Evolutionary conservation across 176 grass and related monocot species (phyloP).

Genomic region (Ensete ventricosum): DNA sequence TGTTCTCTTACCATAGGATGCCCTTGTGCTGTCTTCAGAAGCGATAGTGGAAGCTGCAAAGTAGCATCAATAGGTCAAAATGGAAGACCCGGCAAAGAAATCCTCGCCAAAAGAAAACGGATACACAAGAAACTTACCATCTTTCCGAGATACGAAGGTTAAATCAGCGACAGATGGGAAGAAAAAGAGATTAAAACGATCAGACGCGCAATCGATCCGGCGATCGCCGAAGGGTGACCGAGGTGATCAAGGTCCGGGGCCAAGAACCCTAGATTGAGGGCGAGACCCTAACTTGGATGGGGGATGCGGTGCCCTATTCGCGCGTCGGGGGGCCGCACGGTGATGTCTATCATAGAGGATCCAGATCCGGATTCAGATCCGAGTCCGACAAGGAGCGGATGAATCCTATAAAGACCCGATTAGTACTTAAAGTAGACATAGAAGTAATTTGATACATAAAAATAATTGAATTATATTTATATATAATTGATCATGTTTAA

Average conservation of each 20-base stretch:
- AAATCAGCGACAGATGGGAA: not conserved
- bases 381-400: not conserved
- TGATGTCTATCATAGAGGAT: not conserved
- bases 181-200: not conserved
- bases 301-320: not conserved
- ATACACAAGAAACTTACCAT: not conserved
- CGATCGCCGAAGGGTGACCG: not conserved
- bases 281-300: not conserved
- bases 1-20: slow-evolving; percentile 81
- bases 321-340: too few relatives aligned
- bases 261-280: not conserved
- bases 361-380: not conserved
- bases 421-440: not conserved
- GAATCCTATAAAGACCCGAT: not conserved
- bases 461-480: too few relatives aligned
- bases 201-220: not conserved
- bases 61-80: slow-evolving; percentile 21
- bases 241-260: not conserved
- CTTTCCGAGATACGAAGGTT: not conserved
- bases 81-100: not conserved
- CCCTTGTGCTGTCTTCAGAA: slow-evolving; percentile 98
- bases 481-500: too few relatives aligned
- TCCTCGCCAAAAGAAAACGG: not conserved
- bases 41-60: slow-evolving; percentile 81
- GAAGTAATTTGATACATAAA: too few relatives aligned